These are phyloP conservation scores for Guadua angustifolia DNA, from an alignment of 176 grass and related monocot species.

Conservation along the genomic window DNA sequence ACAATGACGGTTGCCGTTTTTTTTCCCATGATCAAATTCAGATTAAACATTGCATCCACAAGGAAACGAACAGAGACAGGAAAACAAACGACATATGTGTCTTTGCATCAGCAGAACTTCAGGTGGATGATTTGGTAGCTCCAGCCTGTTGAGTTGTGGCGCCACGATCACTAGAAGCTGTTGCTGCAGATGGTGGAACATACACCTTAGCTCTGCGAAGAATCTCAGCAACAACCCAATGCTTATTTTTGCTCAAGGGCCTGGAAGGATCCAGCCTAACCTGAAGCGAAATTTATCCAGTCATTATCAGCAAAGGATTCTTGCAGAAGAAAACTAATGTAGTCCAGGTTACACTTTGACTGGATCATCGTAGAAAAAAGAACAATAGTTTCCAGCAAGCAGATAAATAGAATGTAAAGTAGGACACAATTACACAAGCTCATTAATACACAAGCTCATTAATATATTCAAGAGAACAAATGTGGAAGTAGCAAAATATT, in stretches of 20 bases:
- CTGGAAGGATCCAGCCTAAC: constrained; percentile 84
- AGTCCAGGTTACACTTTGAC: background rate
- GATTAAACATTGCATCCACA: constrained; percentile 23
- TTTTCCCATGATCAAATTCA: background rate
- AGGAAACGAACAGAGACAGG: background rate
- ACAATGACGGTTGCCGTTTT: background rate
- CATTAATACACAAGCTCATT: too few species aligned
- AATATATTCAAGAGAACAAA: background rate
- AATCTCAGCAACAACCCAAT: constrained; percentile 82
- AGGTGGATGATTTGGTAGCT: constrained; percentile 37
- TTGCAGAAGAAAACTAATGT: background rate
- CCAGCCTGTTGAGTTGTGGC: constrained; percentile 26
- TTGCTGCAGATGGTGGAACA: constrained; percentile 50
- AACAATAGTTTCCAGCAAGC: constrained; percentile 2
- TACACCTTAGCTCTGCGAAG: constrained; percentile 86
- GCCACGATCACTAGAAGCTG: constrained; percentile 11
- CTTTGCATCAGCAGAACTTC: background rate
- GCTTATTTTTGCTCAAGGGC: constrained; percentile 83
- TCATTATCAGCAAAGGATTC: background rate
- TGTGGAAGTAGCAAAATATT: background rate
- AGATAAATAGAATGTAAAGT: background rate
- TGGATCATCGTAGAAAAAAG: background rate
- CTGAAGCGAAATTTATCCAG: constrained; percentile 45
- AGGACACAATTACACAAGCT: background rate
- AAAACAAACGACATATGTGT: background rate